Base-by-base conservation (phyloP, 2,329 filamentous ascomycete species). In the Colletotrichum sp. region DNA sequence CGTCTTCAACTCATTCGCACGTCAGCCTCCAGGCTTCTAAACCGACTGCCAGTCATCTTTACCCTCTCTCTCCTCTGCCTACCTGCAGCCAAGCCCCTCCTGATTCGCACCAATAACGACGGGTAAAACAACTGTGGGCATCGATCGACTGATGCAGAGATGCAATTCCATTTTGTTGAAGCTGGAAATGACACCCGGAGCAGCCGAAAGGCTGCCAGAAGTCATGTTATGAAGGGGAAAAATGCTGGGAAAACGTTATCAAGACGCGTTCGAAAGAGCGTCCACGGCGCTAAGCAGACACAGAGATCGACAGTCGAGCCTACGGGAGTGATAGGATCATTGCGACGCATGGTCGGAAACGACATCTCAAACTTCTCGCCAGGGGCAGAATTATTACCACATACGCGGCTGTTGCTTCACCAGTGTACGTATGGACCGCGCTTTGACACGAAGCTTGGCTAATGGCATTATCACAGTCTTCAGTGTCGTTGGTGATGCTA, bases 81-180 rank as follows among this genome's bases (percentile, higher is more conserved):
- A 0, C 4, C 44, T 52, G n/a, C 12, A 13, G n/a, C n/a, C 44
- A 1, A 52, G 7, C 4, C n/a, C n/a, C 6, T 21, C 2, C 3
- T 13, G 6, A 7, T 52, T 21, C n/a, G 44, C 44, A 52, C 44
- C 12, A 1, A 21, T 7, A 52, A 52, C 44, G n/a, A 52, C 44
- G 6, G 44, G 3, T 7, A 21, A 6, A 4, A 3, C n/a, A n/a
- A 13, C 2, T 13, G 44, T 4, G n/a, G 6, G n/a, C n/a, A 2
- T 7, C n/a, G 10, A 52, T 13, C n/a, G 10, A 7, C 2, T 13
- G 1, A 49, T 21, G 44, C 39, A 49, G 10, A 52, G 44, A 52
- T 52, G 44, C 10, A 21, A 21, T 52, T 52, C n/a, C 44, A 52
- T 52, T 52, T 52, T 3, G 44, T 52, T 7, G 44, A 52, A 21